phyloP scores from a whole-genome alignment of 495 filamentous ascomycete species.

The Parathielavia appendiculata region DNA sequence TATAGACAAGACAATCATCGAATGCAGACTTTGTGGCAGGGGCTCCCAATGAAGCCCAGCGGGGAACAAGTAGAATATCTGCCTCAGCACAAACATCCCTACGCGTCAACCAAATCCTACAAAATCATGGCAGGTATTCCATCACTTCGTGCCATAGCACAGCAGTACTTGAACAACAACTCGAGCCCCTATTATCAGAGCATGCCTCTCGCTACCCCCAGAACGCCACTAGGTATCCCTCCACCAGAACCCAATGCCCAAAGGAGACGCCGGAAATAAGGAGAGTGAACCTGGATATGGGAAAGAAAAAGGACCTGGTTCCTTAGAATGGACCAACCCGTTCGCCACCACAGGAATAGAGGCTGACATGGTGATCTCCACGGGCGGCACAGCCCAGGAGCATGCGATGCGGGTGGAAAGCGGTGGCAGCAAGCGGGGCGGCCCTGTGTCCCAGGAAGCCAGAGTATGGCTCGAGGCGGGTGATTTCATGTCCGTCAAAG shows the following conservation, averaged over 20 bases:
- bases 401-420: constrained; percentile 94
- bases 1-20: no score
- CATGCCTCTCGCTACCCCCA: not conserved
- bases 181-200: not conserved
- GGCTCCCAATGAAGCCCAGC: no score
- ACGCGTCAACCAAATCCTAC: no score
- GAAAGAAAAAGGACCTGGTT: not conserved
- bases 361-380: constrained; percentile 66
- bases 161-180: not conserved
- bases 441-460: constrained; percentile 71
- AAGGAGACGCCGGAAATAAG: not conserved
- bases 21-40: no score
- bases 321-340: constrained; percentile 19
- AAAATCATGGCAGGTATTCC: not conserved
- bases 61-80: no score
- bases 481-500: constrained; percentile 69
- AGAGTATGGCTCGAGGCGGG: constrained; percentile 78
- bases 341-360: constrained; percentile 53
- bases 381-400: constrained; percentile 78
- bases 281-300: not conserved
- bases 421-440: constrained; percentile 76
- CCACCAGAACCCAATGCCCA: not conserved
- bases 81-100: no score
- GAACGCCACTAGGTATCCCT: constrained; percentile 4
- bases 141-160: not conserved